Evolutionary conservation across 2,329 filamentous ascomycete genomes (phyloP).

Genomic region (Talaromyces islandicus): DNA sequence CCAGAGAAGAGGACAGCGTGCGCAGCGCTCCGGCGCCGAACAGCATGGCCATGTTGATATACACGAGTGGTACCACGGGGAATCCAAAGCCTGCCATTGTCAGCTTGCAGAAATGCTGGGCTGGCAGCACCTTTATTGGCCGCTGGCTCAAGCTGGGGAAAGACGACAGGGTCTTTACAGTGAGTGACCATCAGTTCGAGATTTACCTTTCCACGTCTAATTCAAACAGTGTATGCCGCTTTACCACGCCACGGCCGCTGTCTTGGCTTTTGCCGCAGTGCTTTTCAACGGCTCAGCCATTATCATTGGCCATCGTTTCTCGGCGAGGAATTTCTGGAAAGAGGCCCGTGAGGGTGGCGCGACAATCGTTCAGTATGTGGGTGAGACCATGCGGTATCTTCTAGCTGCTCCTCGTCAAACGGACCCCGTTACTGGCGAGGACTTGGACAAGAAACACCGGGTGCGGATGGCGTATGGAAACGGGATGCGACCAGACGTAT

Average conservation of each 20-base stretch:
- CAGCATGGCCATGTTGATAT: slow-evolving; percentile 69
- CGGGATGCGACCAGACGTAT: slow-evolving; percentile 77
- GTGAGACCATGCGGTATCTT: slow-evolving; percentile 79
- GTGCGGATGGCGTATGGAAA: slow-evolving; percentile 78
- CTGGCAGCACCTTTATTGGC: slow-evolving; percentile 48
- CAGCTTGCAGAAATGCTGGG: slow-evolving; percentile 61
- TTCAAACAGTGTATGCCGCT: slow-evolving; percentile 68
- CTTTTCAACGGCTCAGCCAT: slow-evolving; percentile 60
- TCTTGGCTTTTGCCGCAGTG: slow-evolving; percentile 62
- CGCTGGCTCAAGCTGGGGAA: slow-evolving; percentile 54
- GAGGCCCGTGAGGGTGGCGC: slow-evolving; percentile 66
- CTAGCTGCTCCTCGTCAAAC: slow-evolving; percentile 58
- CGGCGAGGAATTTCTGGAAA: slow-evolving; percentile 68
- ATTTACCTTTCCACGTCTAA: neutral
- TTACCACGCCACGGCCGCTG: slow-evolving; percentile 73
- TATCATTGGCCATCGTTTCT: slow-evolving; percentile 71
- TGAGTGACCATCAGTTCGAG: slow-evolving; percentile 29
- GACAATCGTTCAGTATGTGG: slow-evolving; percentile 79
- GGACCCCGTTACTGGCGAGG: slow-evolving; percentile 59
- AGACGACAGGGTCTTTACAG: slow-evolving; percentile 69
- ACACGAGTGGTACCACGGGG: slow-evolving; percentile 80
- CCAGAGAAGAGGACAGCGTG: slow-evolving; percentile 54
- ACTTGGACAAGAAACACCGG: slow-evolving; percentile 65
- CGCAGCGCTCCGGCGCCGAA: slow-evolving; percentile 46
- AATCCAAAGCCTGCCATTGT: slow-evolving; percentile 74